Base-by-base conservation (phyloP, 176 grass and related monocot species). In the Musa acuminata region DNA sequence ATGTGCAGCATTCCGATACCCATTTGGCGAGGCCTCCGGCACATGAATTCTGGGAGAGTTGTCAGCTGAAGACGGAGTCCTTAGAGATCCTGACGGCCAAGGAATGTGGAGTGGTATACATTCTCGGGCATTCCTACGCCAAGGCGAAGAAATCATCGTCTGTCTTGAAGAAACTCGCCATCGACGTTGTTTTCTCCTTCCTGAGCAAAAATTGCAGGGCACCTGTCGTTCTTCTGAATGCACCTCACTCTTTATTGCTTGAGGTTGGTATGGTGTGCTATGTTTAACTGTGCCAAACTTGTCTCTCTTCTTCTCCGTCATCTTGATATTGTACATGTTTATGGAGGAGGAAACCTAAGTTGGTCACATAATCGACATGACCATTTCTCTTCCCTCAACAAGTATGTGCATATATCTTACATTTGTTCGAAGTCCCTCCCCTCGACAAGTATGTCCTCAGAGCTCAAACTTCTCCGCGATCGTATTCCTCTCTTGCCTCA, bases 161-260 rank as follows among this genome's bases (percentile, higher is more conserved):
- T 16, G 13, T 69, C 25, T 8, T 49, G 16, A 69, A 49, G 35
- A 69, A 69, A 48, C 29, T 69, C 19, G 67, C 16, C 16, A 69
- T 69, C 48, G 67, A 50, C 19, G 67, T 69, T 17, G 48, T 69
- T 8, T 69, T 48, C 48, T 27, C 13, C 48, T 69, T 69, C 29
- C 67, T 68, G 3, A 68, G 65, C 26, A 68, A 49, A 17, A 49
- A 68, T 68, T 68, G 65, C 65, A 68, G 65, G 25, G 65, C 13
- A 68, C 27, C 65, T 9, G 13, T 14, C n/a, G 65, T 29, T 68
- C 26, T 68, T 25, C 25, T 68, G 25, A 29, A 68, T 12, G 23
- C 35, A 27, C 65, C 65, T 50, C 26, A 48, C 67, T 69, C 67
- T 69, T 69, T 69, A 49, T 17, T 69, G 67, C 26, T 69, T 19